Conservation (phyloP, 2,329 filamentous ascomycete species). For the Diplocarpon mali region DNA sequence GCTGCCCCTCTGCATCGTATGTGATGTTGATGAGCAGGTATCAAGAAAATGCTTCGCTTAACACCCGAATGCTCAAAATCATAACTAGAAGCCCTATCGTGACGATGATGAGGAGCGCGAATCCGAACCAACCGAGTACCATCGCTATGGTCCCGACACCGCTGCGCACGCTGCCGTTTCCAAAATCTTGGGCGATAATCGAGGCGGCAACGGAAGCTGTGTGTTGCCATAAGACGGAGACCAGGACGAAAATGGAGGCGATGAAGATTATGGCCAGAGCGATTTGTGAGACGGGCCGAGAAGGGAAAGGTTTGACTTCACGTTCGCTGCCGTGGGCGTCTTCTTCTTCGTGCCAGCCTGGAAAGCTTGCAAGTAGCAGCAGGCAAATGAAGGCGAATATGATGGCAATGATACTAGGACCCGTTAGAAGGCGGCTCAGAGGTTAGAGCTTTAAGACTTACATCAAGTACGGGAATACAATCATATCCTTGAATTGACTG, state of each 20-base stretch:
- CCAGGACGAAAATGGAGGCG: constrained; percentile 58
- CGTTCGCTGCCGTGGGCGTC: constrained; percentile 72
- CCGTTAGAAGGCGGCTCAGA: background rate
- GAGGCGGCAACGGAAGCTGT: constrained; percentile 93
- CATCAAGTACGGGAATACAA: constrained; percentile 96
- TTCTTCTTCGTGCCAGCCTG: constrained; percentile 90
- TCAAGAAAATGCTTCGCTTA: constrained; percentile 41
- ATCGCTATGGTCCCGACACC: constrained; percentile 92
- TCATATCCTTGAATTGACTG: constrained; percentile 93
- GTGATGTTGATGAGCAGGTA: background rate
- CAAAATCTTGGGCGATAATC: constrained; percentile 85
- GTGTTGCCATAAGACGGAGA: constrained; percentile 80
- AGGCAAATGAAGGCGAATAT: constrained; percentile 96
- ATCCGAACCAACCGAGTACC: constrained; percentile 96
- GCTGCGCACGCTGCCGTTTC: constrained; percentile 75
- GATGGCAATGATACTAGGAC: constrained; percentile 78
- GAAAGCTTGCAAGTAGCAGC: constrained; percentile 89
- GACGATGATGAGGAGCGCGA: constrained; percentile 84
- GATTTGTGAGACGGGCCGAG: constrained; percentile 81
- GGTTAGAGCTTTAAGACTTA: constrained; percentile 36
- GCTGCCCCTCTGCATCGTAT: constrained; percentile 1
- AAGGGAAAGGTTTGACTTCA: constrained; percentile 90
- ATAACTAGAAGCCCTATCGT: constrained; percentile 92
- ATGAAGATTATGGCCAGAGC: constrained; percentile 87
- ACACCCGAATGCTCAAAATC: constrained; percentile 83